phyloP scores from a whole-genome alignment of 805 yeast genomes.

The Saturnispora halmiae region DNA sequence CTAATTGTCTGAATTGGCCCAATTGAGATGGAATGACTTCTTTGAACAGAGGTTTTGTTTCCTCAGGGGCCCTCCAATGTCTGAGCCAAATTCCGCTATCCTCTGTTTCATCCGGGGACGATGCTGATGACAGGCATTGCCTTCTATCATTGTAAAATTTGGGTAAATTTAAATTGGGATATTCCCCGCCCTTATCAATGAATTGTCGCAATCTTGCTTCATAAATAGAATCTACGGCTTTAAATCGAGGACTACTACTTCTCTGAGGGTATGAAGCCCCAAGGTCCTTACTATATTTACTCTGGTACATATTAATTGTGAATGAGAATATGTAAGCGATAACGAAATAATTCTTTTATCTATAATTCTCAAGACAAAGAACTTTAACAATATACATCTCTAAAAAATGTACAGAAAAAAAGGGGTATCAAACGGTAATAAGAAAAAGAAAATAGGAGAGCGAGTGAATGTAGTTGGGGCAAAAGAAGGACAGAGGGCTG shows the following conservation, averaged over 20 bases:
- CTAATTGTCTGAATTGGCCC: constrained; percentile 45
- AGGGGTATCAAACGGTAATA: not conserved
- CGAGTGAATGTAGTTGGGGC: not conserved
- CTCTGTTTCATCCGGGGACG: constrained; percentile 27
- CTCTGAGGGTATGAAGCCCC: constrained; percentile 28
- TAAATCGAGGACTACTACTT: constrained; percentile 53
- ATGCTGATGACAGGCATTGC: constrained; percentile 16
- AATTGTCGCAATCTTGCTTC: constrained; percentile 69
- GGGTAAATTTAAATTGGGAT: constrained; percentile 63
- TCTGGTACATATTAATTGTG: constrained; percentile 6
- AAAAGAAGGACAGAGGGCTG: not conserved
- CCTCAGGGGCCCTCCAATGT: constrained; percentile 66
- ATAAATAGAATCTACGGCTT: constrained; percentile 68
- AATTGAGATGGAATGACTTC: constrained; percentile 44
- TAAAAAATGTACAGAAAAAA: no score
- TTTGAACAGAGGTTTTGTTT: constrained; percentile 54
- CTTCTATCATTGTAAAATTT: constrained; percentile 64
- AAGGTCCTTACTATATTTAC: not conserved
- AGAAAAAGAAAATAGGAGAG: not conserved
- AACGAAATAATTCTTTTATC: not conserved
- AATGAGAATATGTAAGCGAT: not conserved
- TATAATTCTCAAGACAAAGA: not conserved
- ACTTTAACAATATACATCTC: not conserved
- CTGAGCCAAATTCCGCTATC: constrained; percentile 42
- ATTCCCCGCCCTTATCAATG: constrained; percentile 65